phyloP scores from a whole-genome alignment of 371 early-diverging fungal genomes.

The Nematocida sp. region DNA sequence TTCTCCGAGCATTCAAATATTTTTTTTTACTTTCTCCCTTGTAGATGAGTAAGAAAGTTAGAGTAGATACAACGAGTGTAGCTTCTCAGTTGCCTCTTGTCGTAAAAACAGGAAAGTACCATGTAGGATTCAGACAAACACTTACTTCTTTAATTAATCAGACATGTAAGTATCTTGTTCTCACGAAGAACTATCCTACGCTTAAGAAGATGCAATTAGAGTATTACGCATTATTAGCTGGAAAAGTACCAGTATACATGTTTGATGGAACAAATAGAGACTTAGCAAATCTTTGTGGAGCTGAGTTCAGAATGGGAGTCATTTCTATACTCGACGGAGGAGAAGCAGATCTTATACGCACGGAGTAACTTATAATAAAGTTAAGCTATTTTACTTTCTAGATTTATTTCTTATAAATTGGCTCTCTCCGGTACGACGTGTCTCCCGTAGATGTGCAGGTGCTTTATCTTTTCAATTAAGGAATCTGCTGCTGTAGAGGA shows the following conservation, averaged over 20 bases:
- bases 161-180: slow-evolving; percentile 62
- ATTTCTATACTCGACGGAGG: slow-evolving; percentile 67
- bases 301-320: slow-evolving; percentile 64
- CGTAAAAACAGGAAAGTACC: slow-evolving; percentile 67
- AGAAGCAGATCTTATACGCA: slow-evolving; percentile 63
- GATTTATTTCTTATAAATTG: slow-evolving; percentile 30
- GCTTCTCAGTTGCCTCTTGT: slow-evolving; percentile 66
- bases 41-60: slow-evolving; percentile 52
- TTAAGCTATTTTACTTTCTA: slow-evolving; percentile 6
- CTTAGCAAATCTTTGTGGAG: slow-evolving; percentile 59
- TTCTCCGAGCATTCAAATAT: neutral
- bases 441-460: slow-evolving; percentile 94
- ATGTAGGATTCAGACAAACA: slow-evolving; percentile 64
- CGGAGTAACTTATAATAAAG: slow-evolving; percentile 30
- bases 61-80: slow-evolving; percentile 36
- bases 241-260: slow-evolving; percentile 64
- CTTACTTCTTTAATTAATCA: slow-evolving; percentile 60
- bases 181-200: slow-evolving; percentile 65
- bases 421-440: slow-evolving; percentile 80
- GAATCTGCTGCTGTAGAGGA: slow-evolving; percentile 82
- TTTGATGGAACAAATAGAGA: slow-evolving; percentile 67
- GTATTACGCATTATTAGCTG: slow-evolving; percentile 66
- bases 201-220: slow-evolving; percentile 62
- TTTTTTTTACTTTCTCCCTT: slow-evolving; percentile 29
- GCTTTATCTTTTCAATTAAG: slow-evolving; percentile 76